Percentiles rank a stretch among this genome's conserved stretches.
Evolutionary conservation across 2,329 filamentous ascomycete species (phyloP).

Genomic region (Chlorencoelia australis): DNA sequence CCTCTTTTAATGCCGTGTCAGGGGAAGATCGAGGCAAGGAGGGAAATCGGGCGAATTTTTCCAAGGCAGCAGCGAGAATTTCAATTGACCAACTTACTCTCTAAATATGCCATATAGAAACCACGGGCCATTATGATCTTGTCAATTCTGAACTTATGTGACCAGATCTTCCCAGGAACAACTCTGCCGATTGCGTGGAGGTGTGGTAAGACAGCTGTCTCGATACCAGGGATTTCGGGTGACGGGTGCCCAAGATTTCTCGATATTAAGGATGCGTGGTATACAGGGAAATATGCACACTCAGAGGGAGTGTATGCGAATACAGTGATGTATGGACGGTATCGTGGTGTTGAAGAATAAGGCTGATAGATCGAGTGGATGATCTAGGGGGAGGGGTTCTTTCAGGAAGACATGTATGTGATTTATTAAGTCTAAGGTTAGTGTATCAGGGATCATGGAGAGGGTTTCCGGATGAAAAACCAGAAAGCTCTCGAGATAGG

Average conservation of each 20-base stretch:
- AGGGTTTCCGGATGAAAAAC: constrained; percentile 22
- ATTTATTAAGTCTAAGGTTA: constrained; percentile 42
- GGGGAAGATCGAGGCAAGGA: constrained; percentile 5
- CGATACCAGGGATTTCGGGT: constrained; percentile 19
- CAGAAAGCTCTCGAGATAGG: constrained; percentile 29
- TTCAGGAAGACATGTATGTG: constrained; percentile 52
- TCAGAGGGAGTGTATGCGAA: constrained; percentile 23
- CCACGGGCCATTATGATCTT: constrained; percentile 44
- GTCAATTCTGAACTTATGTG: constrained; percentile 13
- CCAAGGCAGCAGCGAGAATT: constrained; percentile 14
- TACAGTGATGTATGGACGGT: constrained; percentile 24
- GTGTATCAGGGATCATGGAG: constrained; percentile 26
- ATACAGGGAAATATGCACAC: constrained; percentile 31
- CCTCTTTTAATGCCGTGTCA: constrained; percentile 3
- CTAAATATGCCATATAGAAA: constrained; percentile 47
- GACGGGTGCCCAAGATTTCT: constrained; percentile 18
- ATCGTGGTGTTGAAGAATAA: constrained; percentile 27
- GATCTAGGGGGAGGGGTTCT: constrained; percentile 27
- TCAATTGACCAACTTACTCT: constrained; percentile 25
- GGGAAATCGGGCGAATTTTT: constrained; percentile 15
- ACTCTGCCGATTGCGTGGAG: constrained; percentile 13
- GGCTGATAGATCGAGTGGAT: constrained; percentile 27
- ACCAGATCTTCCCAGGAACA: constrained; percentile 16
- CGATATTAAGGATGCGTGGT: constrained; percentile 32
- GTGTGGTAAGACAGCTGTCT: constrained; percentile 22